Evolutionary conservation across 495 filamentous ascomycete genomes (phyloP).

Genomic region (Aspergillus carlsbadensis): DNA sequence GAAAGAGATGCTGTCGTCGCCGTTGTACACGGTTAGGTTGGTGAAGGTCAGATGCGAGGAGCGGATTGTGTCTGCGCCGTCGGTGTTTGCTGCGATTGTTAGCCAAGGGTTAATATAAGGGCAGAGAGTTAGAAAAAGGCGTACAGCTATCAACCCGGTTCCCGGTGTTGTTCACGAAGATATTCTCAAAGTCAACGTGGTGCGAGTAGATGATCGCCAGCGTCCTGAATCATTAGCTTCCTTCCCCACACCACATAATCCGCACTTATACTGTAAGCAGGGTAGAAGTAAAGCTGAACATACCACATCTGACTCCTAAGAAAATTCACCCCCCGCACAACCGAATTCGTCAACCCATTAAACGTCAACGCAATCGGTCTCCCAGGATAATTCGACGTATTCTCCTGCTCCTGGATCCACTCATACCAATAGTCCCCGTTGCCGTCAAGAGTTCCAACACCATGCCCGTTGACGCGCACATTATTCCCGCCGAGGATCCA

Average conservation of each 20-base stretch:
- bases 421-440: conserved; percentile 47
- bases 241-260: not conserved
- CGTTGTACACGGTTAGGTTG: conserved; percentile 36
- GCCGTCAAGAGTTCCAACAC: conserved; percentile 41
- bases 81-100: conserved; percentile 30
- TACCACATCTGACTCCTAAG: conserved; percentile 48
- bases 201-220: conserved; percentile 36
- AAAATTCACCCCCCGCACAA: conserved; percentile 34
- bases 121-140: too few relatives aligned
- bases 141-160: conserved; percentile 8
- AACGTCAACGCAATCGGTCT: conserved; percentile 42
- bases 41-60: conserved; percentile 33
- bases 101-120: not conserved
- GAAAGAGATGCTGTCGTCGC: conserved; percentile 36
- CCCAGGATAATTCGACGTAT: conserved; percentile 42
- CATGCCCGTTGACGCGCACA: conserved; percentile 37
- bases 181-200: conserved; percentile 34
- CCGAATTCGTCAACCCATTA: conserved; percentile 32
- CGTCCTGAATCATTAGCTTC: conserved; percentile 14
- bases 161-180: conserved; percentile 39
- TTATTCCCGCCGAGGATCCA: conserved; percentile 47
- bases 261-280: too few relatives aligned
- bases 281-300: too few relatives aligned
- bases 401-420: conserved; percentile 22
- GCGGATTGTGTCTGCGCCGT: conserved; percentile 37